These are phyloP conservation scores for Fusarium papillatum DNA, from an alignment of 2,329 filamentous ascomycete species.

Conservation along the genomic window DNA sequence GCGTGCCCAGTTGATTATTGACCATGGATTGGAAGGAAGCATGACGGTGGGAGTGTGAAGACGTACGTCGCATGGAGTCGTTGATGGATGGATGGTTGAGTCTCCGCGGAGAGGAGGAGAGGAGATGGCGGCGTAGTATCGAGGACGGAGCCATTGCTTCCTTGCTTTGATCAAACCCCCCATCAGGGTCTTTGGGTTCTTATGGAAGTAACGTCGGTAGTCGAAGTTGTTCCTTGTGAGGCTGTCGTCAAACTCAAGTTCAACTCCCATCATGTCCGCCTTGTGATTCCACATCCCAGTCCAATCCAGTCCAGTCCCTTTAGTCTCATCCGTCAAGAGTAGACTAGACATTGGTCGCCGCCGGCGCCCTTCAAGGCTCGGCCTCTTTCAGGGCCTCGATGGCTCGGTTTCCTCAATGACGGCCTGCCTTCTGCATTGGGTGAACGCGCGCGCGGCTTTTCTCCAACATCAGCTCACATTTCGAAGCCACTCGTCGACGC, in stretches of 20 bases:
- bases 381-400: background rate
- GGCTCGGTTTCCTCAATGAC: background rate
- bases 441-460: slow-evolving; percentile 14
- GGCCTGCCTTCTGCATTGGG: slow-evolving; percentile 14
- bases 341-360: background rate
- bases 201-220: background rate
- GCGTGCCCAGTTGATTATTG: background rate
- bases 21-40: background rate
- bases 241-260: slow-evolving; percentile 18
- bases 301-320: slow-evolving; percentile 7
- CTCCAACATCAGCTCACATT: slow-evolving; percentile 24
- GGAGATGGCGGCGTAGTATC: background rate
- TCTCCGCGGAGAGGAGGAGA: background rate
- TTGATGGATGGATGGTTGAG: background rate
- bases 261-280: slow-evolving; percentile 3
- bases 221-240: slow-evolving; percentile 15
- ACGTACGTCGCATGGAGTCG: background rate
- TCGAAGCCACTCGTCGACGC: slow-evolving; percentile 14
- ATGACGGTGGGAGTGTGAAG: background rate
- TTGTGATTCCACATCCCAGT: slow-evolving; percentile 13
- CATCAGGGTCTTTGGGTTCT: background rate
- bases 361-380: background rate
- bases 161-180: background rate
- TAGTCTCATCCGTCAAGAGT: slow-evolving; percentile 3
- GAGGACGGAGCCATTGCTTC: background rate